Base-by-base conservation (phyloP, 768 basidiomycete genomes). In the Mrakia gelida region DNA sequence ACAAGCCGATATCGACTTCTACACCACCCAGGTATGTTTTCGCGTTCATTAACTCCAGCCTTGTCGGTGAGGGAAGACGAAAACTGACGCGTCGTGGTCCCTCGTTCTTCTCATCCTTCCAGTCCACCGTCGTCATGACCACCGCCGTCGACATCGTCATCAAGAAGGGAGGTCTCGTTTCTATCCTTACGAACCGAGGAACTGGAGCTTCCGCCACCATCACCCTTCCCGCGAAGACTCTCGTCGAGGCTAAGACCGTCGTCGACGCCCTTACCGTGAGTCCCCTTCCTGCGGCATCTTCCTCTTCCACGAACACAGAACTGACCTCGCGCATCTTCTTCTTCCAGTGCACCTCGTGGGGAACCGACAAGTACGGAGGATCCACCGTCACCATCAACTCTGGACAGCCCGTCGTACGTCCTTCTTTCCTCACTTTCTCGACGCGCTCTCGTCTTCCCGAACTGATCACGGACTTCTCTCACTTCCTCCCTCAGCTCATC, bases 141-240 rank as follows among this genome's bases (percentile, higher is more conserved):
- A 63, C 54, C 10, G 59, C 15, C 23, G 18, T 75, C 73, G 78
- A 79, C 23, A 70, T 79, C 30, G 67, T 71, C 43, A 70, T 79
- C 70, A 52, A 74, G 3, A 79, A 79, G 73, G 21, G 26, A 30
- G 73, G 73, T 28, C 65, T 79, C 67, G 56, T 79, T 45, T 59
- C 73, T 10, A 54, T 79, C 49, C 78, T 79, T 11, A 61, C 73
- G 54, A 79, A 79, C 73, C 73, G 78, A 70, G 78, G 78, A 8
- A 49, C 43, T 11, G 74, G 78, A 26, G 71, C 32, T 21, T 61
- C 67, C 15, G 73, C 54, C 18, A 45, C 67, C 59, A 54, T 79
- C 67, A 38, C 30, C 18, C 43, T 79, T 26, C 67, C 73, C 6
- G 32, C 65, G 0, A 38, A 38, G 38, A 75, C 74, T 65, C 78